phyloP scores from a whole-genome alignment of 163 green algal species.

The Chlorella variabilis region DNA sequence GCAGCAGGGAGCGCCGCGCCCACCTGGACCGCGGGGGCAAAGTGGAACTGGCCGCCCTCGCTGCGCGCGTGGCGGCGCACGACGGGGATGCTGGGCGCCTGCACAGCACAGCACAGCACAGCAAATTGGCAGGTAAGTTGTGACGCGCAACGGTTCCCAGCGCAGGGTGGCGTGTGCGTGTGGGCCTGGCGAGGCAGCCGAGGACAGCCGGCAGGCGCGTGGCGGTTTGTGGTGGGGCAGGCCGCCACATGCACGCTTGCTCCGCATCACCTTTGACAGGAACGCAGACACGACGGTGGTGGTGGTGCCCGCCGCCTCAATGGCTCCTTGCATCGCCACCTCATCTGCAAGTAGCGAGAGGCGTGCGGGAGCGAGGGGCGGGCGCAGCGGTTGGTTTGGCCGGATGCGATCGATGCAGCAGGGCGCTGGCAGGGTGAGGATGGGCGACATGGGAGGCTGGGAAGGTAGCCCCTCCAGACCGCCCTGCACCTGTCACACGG shows the following conservation, averaged over 20 bases:
- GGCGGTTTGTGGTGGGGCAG: no score
- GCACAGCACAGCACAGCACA: constrained; percentile 3
- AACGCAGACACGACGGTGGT: constrained; percentile 83
- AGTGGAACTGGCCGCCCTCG: constrained; percentile 78
- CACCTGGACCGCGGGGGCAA: constrained; percentile 60
- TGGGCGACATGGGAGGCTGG: no score
- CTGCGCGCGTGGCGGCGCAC: constrained; percentile 82
- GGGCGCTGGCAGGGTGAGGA: no score
- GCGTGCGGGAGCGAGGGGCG: no score
- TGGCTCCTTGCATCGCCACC: constrained; percentile 61
- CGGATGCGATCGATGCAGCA: no score
- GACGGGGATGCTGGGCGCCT: constrained; percentile 84
- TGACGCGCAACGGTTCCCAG: no score
- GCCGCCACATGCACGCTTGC: no score
- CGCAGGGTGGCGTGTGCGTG: no score
- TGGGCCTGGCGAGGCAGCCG: no score
- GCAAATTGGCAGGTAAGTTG: no score
- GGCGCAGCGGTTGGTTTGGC: no score
- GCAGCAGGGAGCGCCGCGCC: background rate
- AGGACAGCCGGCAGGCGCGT: no score
- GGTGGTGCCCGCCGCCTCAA: constrained; percentile 83
- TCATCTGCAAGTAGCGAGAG: constrained; percentile 22
- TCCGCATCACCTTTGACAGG: constrained; percentile 81
- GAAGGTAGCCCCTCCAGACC: background rate
- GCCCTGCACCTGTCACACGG: constrained; percentile 69